Evolutionary conservation across 2,329 filamentous ascomycete species (phyloP), one percentile per base, ranked within the genome.

Genomic region (Diatrype stigma): DNA sequence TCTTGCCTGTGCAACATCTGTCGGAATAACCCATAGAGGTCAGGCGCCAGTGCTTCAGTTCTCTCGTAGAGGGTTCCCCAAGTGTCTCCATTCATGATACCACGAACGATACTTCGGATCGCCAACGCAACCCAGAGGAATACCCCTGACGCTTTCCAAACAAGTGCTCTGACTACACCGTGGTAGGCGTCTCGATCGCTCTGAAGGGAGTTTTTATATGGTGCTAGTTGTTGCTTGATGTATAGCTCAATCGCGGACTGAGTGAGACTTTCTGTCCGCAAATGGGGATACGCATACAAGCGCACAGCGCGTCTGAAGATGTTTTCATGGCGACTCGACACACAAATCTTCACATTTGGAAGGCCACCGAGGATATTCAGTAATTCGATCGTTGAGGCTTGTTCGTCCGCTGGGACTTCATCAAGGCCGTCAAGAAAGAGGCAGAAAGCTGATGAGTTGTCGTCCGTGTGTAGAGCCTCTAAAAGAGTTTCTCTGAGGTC

Each of bases 371-470:
- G 38, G n/a, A 22, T 5, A 26, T 49, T 26, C 38, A 57, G 34
- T 7, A 53, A 35, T 16, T 48, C 17, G 23, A 52, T 16, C 23
- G 50, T 6, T 12, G 19, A 12, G 8, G 22, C 17, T 45, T 48
- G 34, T 26, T 53, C 48, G n/a, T 51, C 37, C 19, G 35, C 23
- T 44, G 7, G 11, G 16, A 26, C 35, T 42, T 59, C 53, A 44
- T 59, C 53, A 17, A 57, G 53, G 22, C 53, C 53, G 16, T 59
- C 50, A 10, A 54, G 46, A 35, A 56, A 50, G 26, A 57, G 14
- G 17, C 52, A 55, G 28, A 48, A 48, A 21, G 48, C 46, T 14
- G 40, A 34, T 14, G 40, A 34, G 10, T 16, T 17, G 17, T 16
- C 17, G 17, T 21, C 45, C 7, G 37, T 12, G 23, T 21, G 35